Conservation (phyloP, 108 stramenopile genomes). For the Cyclotella baltica region DNA sequence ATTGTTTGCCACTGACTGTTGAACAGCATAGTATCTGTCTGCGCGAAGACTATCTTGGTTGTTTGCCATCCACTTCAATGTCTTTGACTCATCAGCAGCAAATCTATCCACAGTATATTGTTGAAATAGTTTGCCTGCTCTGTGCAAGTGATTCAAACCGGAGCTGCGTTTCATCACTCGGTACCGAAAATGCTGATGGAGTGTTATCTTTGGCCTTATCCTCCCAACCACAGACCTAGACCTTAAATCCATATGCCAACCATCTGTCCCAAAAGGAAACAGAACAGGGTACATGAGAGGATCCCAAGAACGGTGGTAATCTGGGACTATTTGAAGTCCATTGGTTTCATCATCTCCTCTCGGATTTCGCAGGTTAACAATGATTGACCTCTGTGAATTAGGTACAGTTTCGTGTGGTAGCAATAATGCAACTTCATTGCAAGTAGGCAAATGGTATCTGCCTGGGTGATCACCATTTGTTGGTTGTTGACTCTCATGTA, state of each 20-base stretch:
- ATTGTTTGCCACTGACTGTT: neutral
- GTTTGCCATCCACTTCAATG: neutral
- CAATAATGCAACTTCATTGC: slow-evolving; percentile 7
- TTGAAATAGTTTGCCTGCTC: slow-evolving; percentile 9
- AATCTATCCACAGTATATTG: slow-evolving; percentile 24
- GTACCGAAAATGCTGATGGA: neutral
- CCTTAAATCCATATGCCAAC: slow-evolving; percentile 10
- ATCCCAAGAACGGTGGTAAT: slow-evolving; percentile 12
- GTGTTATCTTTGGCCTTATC: neutral
- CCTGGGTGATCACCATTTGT: slow-evolving; percentile 5
- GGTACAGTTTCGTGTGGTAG: neutral
- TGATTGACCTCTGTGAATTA: neutral
- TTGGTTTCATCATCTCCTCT: neutral
- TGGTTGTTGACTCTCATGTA: neutral
- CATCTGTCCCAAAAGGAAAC: slow-evolving; percentile 34
- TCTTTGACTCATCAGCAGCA: slow-evolving; percentile 3
- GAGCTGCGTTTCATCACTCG: slow-evolving; percentile 19
- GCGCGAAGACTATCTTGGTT: slow-evolving; percentile 24
- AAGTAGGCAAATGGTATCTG: slow-evolving; percentile 7
- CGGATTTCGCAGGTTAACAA: neutral
- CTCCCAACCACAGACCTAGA: too few relatives aligned
- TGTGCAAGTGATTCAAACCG: neutral
- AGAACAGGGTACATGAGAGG: slow-evolving; percentile 20
- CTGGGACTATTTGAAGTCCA: neutral
- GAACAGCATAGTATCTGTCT: neutral